phyloP scores from a whole-genome alignment of 148 eudicot genomes.

The Gaultheria prostrata region DNA sequence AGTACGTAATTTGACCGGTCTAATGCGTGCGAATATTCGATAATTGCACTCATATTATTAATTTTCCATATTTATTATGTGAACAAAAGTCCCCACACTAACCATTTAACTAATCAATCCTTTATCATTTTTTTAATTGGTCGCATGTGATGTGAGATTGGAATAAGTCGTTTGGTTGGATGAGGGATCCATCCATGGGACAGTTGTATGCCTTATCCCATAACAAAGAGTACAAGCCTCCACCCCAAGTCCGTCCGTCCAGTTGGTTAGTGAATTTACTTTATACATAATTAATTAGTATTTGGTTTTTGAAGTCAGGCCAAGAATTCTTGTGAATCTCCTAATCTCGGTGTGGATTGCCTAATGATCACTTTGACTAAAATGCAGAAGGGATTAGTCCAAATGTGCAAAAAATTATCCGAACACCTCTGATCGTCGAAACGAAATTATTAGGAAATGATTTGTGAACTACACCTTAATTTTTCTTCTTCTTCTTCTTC shows the following conservation, averaged over 20 bases:
- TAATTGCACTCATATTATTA: constrained; percentile 37
- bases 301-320: no score
- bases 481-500: neutral
- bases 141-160: constrained; percentile 30
- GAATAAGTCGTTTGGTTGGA: constrained; percentile 19
- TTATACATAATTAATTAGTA: no score
- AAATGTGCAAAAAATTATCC: no score
- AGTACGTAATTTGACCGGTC: constrained; percentile 25
- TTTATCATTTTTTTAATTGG: constrained; percentile 18
- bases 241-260: no score
- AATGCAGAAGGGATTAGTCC: no score
- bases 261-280: no score
- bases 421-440: no score
- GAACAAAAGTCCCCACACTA: constrained; percentile 15
- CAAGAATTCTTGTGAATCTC: no score
- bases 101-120: constrained; percentile 35
- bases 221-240: neutral
- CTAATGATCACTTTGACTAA: no score
- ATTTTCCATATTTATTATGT: constrained; percentile 3
- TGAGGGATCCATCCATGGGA: neutral
- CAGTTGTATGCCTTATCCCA: neutral
- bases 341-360: no score
- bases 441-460: neutral
- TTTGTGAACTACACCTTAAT: neutral
- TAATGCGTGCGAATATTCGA: constrained; percentile 60